phyloP scores from a whole-genome alignment of 371 early-diverging fungal species.

The Funneliformis caledonium region DNA sequence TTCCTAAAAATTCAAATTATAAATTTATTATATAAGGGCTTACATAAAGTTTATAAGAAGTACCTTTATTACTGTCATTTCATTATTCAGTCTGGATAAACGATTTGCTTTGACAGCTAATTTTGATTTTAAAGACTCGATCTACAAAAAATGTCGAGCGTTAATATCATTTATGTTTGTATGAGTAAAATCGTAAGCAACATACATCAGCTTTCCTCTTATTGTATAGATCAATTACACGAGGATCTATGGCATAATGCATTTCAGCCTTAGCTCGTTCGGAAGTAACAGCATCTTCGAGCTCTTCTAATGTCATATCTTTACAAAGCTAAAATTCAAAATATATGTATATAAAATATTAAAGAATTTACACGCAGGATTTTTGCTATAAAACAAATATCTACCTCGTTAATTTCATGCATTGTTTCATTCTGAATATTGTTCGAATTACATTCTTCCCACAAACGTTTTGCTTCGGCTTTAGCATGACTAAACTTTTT shows the following conservation, averaged over 20 bases:
- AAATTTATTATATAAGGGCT: neutral
- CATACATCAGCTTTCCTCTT: constrained; percentile 59
- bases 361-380: neutral
- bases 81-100: constrained; percentile 44
- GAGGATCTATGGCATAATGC: constrained; percentile 53
- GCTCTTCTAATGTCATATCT: constrained; percentile 48
- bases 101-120: constrained; percentile 46
- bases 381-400: neutral
- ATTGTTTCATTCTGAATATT: constrained; percentile 52
- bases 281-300: constrained; percentile 57
- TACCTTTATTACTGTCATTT: constrained; percentile 52
- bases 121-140: constrained; percentile 45
- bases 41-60: neutral
- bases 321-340: constrained; percentile 49
- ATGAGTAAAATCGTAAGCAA: neutral
- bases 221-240: constrained; percentile 71
- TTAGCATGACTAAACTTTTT: constrained; percentile 47
- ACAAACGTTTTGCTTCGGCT: constrained; percentile 48
- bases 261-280: constrained; percentile 58
- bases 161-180: neutral
- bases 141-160: constrained; percentile 39
- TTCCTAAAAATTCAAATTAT: constrained; percentile 44
- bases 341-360: neutral
- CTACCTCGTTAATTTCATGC: constrained; percentile 58
- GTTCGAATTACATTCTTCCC: constrained; percentile 51